Percentiles rank a stretch among this genome's conserved stretches.
These are phyloP conservation scores for Blechomonas ayalai DNA, from an alignment of 208 protist genomes.

Conservation along the genomic window DNA sequence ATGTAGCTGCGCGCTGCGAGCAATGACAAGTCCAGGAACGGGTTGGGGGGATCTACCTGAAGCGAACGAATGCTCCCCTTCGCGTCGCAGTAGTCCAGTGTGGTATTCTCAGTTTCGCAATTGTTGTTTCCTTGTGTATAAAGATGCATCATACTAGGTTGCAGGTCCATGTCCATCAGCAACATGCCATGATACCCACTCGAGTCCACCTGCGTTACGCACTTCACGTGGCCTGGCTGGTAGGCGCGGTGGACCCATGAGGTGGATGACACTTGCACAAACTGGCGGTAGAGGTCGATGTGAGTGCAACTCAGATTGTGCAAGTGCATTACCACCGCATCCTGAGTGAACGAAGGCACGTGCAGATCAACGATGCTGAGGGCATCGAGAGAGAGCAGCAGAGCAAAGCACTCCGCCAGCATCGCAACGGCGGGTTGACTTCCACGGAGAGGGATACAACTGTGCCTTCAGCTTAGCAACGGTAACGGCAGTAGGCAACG, in stretches of 20 bases:
- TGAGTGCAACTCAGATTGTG: conserved; percentile 29
- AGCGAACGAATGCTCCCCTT: conserved; percentile 7
- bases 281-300: neutral
- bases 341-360: conserved; percentile 15
- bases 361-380: conserved; percentile 16
- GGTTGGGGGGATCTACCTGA: conserved; percentile 8
- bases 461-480: too few relatives aligned
- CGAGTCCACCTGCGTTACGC: neutral
- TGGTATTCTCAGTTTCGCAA: conserved; percentile 5
- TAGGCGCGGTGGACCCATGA: neutral
- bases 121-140: neutral
- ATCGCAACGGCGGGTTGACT: neutral
- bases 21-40: conserved; percentile 12
- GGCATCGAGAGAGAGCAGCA: conserved; percentile 11
- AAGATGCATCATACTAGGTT: neutral
- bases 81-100: conserved; percentile 8
- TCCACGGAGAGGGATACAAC: too few relatives aligned
- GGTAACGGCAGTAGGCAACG: too few relatives aligned
- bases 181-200: conserved; percentile 4
- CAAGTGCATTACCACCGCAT: conserved; percentile 10
- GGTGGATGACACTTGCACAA: neutral
- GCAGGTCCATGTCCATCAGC: neutral
- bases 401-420: conserved; percentile 6
- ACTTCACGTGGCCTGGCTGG: neutral
- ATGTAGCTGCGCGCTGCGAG: conserved; percentile 3